Conservation (phyloP, 2,329 filamentous ascomycete genomes). For the Sporothrix brasiliensis region DNA sequence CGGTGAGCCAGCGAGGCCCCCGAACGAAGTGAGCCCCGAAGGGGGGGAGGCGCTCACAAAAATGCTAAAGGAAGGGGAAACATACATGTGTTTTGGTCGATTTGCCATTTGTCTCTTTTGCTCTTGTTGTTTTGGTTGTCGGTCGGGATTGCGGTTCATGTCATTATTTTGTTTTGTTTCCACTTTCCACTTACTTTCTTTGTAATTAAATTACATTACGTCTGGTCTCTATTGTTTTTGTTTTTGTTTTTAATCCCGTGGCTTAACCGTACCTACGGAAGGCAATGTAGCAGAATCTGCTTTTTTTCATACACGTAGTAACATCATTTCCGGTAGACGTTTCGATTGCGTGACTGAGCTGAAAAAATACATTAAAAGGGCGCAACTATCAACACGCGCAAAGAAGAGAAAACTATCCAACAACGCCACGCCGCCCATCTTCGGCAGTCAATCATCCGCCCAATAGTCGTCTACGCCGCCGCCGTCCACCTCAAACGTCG, state of each 20-base stretch:
- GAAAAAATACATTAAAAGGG: not conserved
- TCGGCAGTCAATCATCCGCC: conserved; percentile 32
- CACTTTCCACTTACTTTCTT: not conserved
- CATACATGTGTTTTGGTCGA: not conserved
- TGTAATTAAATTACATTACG: conserved; percentile 22
- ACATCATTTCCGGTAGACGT: no score
- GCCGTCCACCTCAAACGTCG: conserved; percentile 65
- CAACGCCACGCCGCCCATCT: not conserved
- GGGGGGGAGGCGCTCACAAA: no score
- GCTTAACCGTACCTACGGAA: no score
- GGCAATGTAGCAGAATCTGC: no score
- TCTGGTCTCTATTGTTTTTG: not conserved
- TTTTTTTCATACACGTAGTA: no score
- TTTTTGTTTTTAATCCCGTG: not conserved
- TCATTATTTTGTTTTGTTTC: not conserved
- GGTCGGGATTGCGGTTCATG: no score
- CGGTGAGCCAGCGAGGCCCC: conserved; percentile 6
- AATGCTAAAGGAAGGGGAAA: not conserved
- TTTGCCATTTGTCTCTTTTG: not conserved
- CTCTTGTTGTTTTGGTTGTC: not conserved
- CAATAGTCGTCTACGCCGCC: conserved; percentile 33
- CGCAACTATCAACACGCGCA: no score
- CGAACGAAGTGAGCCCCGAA: no score
- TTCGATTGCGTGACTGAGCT: no score
- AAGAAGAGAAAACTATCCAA: not conserved